Conservation (phyloP, 2,329 filamentous ascomycete species). For the Fusarium palustre region DNA sequence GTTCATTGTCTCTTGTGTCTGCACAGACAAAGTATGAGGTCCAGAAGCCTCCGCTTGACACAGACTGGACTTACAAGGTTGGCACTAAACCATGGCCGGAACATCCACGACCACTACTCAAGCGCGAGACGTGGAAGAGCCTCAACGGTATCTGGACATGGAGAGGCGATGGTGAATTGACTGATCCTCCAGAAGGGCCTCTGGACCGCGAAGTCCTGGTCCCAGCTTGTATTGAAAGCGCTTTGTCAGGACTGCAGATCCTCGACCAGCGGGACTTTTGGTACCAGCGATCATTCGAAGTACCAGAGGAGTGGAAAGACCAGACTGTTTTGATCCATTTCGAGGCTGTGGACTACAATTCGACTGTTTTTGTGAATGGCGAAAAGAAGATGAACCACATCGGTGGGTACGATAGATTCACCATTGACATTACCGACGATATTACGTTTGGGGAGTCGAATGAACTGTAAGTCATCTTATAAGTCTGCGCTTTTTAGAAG, state of each 20-base stretch:
- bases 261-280: conserved; percentile 58
- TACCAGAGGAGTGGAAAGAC: conserved; percentile 12
- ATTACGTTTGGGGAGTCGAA: conserved; percentile 26
- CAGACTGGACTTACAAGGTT: conserved; percentile 64
- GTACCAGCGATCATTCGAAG: conserved; percentile 55
- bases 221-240: conserved; percentile 60
- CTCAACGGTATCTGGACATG: conserved; percentile 71
- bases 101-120: conserved; percentile 68
- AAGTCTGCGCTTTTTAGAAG: fast-evolving
- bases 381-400: conserved; percentile 26
- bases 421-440: conserved; percentile 15
- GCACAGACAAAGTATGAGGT: conserved; percentile 51
- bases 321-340: conserved; percentile 25
- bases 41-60: conserved; percentile 59
- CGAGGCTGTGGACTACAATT: conserved; percentile 36
- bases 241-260: conserved; percentile 61
- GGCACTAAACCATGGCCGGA: conserved; percentile 68
- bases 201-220: conserved; percentile 55
- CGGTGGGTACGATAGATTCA: conserved; percentile 32
- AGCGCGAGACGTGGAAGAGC: conserved; percentile 65
- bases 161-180: conserved; percentile 47
- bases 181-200: conserved; percentile 10
- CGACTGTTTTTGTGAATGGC: conserved; percentile 27
- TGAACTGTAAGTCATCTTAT: conserved; percentile 2
- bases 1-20: neutral